A percentile compares a stretch with the other conserved stretches of the same genome.
These are phyloP conservation scores for Fagopyrum homotropicum DNA, from an alignment of 148 eudicot genomes.

Conservation along the genomic window DNA sequence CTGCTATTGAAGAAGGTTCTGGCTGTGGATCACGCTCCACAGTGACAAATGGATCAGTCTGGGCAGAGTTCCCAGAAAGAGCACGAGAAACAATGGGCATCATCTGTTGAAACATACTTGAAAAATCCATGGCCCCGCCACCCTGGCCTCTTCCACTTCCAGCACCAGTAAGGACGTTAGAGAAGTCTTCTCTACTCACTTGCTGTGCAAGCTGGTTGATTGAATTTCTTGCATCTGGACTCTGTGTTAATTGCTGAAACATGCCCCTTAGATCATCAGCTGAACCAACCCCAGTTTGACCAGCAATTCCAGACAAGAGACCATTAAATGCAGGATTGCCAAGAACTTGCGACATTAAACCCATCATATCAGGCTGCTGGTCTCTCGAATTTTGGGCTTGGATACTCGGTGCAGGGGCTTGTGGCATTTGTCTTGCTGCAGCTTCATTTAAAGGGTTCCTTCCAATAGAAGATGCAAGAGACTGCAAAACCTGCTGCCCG, in stretches of 20 bases:
- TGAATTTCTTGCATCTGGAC: constrained; percentile 78
- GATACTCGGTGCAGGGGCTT: constrained; percentile 19
- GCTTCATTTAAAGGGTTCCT: constrained; percentile 21
- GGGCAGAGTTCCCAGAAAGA: constrained; percentile 48
- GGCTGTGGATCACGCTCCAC: constrained; percentile 23
- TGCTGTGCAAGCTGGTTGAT: constrained; percentile 91
- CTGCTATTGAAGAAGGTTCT: constrained; percentile 9
- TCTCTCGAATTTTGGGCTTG: constrained; percentile 32
- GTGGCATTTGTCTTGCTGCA: constrained; percentile 23
- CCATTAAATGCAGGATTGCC: constrained; percentile 70
- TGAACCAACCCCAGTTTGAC: constrained; percentile 80
- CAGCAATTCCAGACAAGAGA: constrained; percentile 71
- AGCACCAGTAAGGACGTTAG: constrained; percentile 50
- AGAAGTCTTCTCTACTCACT: constrained; percentile 52
- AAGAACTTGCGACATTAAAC: constrained; percentile 70
- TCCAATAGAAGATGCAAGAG: constrained; percentile 38
- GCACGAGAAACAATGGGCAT: constrained; percentile 96
- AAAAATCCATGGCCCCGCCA: constrained; percentile 57
- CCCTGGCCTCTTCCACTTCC: constrained; percentile 46
- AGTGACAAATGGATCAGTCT: constrained; percentile 19
- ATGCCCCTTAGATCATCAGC: constrained; percentile 74
- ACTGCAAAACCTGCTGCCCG: constrained; percentile 61
- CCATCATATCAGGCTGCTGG: constrained; percentile 39
- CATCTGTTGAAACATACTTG: constrained; percentile 94
- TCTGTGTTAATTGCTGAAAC: constrained; percentile 75